These are phyloP conservation scores for Lactarius tabidus DNA, from an alignment of 768 basidiomycete species.

Conservation along the genomic window DNA sequence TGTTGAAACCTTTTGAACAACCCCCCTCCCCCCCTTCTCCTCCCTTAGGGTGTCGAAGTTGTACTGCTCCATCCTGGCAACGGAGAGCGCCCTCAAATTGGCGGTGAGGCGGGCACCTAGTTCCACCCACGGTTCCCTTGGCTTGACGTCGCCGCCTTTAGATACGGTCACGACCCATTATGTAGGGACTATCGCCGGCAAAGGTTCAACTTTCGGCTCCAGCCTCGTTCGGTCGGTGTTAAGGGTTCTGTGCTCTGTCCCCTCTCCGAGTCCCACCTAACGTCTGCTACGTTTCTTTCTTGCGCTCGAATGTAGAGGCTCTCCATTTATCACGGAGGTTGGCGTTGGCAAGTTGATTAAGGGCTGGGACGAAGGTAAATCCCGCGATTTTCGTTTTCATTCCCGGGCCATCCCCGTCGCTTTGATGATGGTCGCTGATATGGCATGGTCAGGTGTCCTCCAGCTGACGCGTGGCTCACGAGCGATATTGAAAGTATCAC, in stretches of 20 bases:
- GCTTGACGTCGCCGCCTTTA: constrained; percentile 28
- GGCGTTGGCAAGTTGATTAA: constrained; percentile 79
- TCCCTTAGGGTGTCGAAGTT: constrained; percentile 63
- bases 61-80: constrained; percentile 56
- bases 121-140: not conserved
- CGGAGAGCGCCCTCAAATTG: constrained; percentile 59
- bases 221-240: constrained; percentile 61
- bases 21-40: not conserved
- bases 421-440: constrained; percentile 18
- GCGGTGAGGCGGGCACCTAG: constrained; percentile 46
- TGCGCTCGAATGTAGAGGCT: constrained; percentile 37
- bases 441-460: constrained; percentile 53
- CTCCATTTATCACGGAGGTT: constrained; percentile 64
- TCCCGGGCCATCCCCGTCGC: not conserved
- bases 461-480: constrained; percentile 73
- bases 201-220: constrained; percentile 69
- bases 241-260: not conserved
- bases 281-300: not conserved
- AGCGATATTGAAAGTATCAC: constrained; percentile 56
- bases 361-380: constrained; percentile 84
- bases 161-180: constrained; percentile 76
- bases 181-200: constrained; percentile 54
- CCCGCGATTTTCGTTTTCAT: not conserved
- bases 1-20: not conserved
- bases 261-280: not conserved